Evolutionary conservation across 1,284 basidiomycete species (phyloP), one percentile per base, ranked within the genome.

Genomic region (Omphalotus olearius): DNA sequence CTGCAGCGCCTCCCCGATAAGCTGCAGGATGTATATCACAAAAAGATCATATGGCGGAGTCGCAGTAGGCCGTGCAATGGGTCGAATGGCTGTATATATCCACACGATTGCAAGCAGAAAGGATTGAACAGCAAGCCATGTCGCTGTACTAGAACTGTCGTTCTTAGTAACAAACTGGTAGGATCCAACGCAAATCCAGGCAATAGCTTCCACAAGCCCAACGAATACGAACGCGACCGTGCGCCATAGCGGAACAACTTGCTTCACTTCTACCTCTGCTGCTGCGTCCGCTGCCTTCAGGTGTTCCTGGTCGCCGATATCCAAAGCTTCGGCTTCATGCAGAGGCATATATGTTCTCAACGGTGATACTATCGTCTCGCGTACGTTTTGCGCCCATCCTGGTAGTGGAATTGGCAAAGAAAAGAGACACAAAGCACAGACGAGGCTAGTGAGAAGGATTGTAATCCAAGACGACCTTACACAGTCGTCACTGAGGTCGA

Each of bases 41-140:
- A 84, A 74, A n/a, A 85, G 64, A 56, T 80, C 78, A 57, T 66
- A 75, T 4, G 80, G 78, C 0, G 76, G 70, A 0, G 78, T 80
- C 0, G 73, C 60, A 1, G 63, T 63, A 0, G 76, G 77, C 5
- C 57, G 59, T 14, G 56, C 40, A 11, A 69, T 57, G 2, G 69
- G 64, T 23, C 65, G 63, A 40, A 73, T 51, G 25, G 72, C 63
- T 0, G 78, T 75, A 61, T 84, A 85, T 9, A 82, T 60, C 86
- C 85, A 88, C 7, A 76, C 67, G 4, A 66, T 47, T 0, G 78
- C 74, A 23, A 77, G 57, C 16, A 80, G 60, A 47, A 80, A 67
- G 1, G 71, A 64, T 11, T 66, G 64, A 1, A 70, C 38, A 4
- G 59, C 64, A 10, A 53, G 54, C 64, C 69, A 68, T 0, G 63